Evolutionary conservation across 2,329 filamentous ascomycete species (phyloP), one percentile per base, ranked within the genome.

Genomic region (Neophaeococcomyces mojaviensis): DNA sequence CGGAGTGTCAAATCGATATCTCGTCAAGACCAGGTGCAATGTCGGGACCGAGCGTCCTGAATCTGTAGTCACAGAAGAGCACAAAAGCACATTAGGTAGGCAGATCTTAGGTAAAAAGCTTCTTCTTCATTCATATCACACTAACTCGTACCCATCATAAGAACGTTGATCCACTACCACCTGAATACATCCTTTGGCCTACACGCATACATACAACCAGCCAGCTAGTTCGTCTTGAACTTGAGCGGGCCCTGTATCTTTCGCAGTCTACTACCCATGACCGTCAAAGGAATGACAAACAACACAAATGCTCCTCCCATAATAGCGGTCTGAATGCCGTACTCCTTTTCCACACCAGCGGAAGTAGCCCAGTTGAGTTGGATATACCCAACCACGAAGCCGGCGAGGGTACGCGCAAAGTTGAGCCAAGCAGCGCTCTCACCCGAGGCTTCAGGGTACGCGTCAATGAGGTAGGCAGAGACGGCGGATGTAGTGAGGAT

Each of bases 401-500:
- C 71, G 18, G 69, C 72, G 19, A 70, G 54, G 1, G 71, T 72
- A 4, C 73, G 61, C 16, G 65, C 65, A 46, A 69, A 65, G 53
- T 74, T 74, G 38, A 77, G 59, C 69, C 70, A 73, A 0, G 72
- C 72, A 9, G 66, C 68, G 16, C 73, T 70, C 55, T 74, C 72
- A 3, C 72, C 72, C n/a, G 64, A 65, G 12, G 67, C 70, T 57
- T 73, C 67, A 1, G 73, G 74, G 56, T 77, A 77, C 47, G 64
- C 64, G 58, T 77, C 74, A 5, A 77, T 68, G 31, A 67, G 64
- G 54, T 77, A 77, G 16, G 70, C 68, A 42, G 65, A 69, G 20
- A 76, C 60, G 5, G 69, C 72, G 3, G 73, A 69, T 1, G 73
- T 76, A 2, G 67, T 70, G 46, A 76, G 65, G 68, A 77, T 78